Evolutionary conservation across 192 early-diverging fungal species (phyloP).

Genomic region (Radiomyces spectabilis): DNA sequence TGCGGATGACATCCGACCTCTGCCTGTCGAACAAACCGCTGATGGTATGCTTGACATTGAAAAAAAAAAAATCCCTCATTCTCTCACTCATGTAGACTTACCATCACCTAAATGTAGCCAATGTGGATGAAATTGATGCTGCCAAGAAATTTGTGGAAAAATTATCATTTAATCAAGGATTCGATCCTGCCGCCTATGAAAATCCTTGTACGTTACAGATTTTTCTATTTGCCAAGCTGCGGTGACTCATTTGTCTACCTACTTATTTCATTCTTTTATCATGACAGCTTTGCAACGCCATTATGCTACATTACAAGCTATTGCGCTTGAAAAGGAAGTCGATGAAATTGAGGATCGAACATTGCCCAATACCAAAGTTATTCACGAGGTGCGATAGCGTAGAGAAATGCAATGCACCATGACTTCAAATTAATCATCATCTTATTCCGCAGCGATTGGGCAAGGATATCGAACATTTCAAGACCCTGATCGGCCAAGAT

Average conservation of each 20-base stretch:
- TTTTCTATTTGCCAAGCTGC: not conserved
- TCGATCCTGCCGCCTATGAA: constrained; percentile 6
- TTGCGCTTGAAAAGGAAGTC: constrained; percentile 2
- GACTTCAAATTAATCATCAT: not conserved
- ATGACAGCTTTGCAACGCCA: constrained; percentile 4
- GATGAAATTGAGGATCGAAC: constrained; percentile 3
- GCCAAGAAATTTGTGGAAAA: constrained; percentile 2
- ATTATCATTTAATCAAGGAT: not conserved
- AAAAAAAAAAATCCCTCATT: not conserved
- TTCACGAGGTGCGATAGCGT: constrained; percentile 1
- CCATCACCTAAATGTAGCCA: not conserved
- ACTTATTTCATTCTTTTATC: not conserved
- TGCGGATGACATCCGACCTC: constrained; percentile 63
- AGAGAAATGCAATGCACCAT: not conserved
- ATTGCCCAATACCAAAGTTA: not conserved
- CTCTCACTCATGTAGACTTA: no score
- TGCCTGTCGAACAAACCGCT: constrained; percentile 21
- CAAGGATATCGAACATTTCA: not conserved
- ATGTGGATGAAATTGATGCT: constrained; percentile 1
- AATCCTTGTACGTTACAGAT: constrained; percentile 2
- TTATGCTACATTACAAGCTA: constrained; percentile 9
- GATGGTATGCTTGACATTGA: not conserved
- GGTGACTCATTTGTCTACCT: not conserved
- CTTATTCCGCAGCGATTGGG: not conserved
- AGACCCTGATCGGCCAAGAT: not conserved